Percentiles rank a stretch among this genome's conserved stretches.
These are phyloP conservation scores for Pezicula rhizophila DNA, from an alignment of 2,329 filamentous ascomycete species.

Conservation along the genomic window DNA sequence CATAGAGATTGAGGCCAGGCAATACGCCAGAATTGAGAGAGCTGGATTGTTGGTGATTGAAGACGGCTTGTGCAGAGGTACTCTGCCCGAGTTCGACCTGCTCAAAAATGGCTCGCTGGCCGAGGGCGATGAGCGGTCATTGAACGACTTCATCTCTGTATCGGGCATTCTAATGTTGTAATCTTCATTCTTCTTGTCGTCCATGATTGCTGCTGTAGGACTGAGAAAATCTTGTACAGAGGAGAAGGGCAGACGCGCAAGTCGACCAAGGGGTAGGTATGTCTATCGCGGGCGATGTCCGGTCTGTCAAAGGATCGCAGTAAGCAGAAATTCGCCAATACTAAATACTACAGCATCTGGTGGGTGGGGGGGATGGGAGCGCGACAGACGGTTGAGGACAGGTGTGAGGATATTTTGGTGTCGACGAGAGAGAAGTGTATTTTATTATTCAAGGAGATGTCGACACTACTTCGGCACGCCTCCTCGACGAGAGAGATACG, in stretches of 20 bases:
- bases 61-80: conserved; percentile 13
- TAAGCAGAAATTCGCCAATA: conserved; percentile 3
- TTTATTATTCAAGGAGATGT: not conserved
- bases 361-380: not conserved
- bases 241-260: conserved; percentile 8
- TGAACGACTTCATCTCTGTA: conserved; percentile 29
- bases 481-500: too few relatives aligned
- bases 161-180: conserved; percentile 62
- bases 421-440: not conserved
- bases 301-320: not conserved
- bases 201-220: conserved; percentile 49
- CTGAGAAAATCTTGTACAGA: conserved; percentile 4
- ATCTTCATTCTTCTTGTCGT: conserved; percentile 86
- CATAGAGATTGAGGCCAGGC: conserved; percentile 95
- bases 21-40: conserved; percentile 83
- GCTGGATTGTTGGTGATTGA: conserved; percentile 67
- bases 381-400: conserved; percentile 1
- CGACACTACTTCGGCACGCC: not conserved
- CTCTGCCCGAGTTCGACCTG: conserved; percentile 23
- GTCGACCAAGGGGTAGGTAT: conserved; percentile 6
- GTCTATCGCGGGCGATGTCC: not conserved
- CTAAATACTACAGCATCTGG: conserved; percentile 12
- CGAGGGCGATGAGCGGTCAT: conserved; percentile 28
- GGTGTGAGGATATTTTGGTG: conserved; percentile 1
- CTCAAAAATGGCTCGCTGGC: conserved; percentile 31